These are phyloP conservation scores for Ustilago bromivora DNA, from an alignment of 1,284 basidiomycete genomes.

Conservation along the genomic window DNA sequence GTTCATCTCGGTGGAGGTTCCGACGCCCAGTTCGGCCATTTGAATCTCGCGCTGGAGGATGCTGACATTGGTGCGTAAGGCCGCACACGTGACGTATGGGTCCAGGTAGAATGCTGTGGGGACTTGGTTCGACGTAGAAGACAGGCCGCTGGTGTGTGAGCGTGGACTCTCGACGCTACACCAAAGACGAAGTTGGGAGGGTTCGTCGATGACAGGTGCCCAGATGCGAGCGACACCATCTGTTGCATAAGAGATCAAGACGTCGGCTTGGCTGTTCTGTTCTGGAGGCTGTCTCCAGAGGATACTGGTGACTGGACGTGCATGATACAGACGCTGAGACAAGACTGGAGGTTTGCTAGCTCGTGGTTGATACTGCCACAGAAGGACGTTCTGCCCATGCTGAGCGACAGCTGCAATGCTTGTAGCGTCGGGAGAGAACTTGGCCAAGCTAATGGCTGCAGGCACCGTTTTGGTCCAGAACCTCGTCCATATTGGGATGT, in stretches of 20 bases:
- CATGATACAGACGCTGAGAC: constrained; percentile 47
- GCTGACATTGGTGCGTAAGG: constrained; percentile 43
- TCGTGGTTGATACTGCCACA: constrained; percentile 47
- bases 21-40: constrained; percentile 50
- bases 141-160: not conserved
- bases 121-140: not conserved
- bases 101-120: constrained; percentile 45
- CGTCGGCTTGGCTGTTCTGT: constrained; percentile 45
- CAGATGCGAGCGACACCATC: constrained; percentile 56
- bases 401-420: constrained; percentile 47
- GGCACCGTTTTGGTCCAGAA: constrained; percentile 44
- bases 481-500: constrained; percentile 45
- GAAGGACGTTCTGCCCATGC: constrained; percentile 34
- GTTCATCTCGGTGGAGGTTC: constrained; percentile 17
- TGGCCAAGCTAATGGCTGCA: constrained; percentile 29
- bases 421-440: constrained; percentile 45
- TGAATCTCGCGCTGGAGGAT: constrained; percentile 54
- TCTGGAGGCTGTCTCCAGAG: constrained; percentile 45
- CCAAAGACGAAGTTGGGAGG: constrained; percentile 53
- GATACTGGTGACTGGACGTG: constrained; percentile 28
- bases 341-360: constrained; percentile 21
- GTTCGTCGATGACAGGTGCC: constrained; percentile 61
- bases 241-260: constrained; percentile 42
- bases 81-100: constrained; percentile 27
- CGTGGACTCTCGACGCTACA: constrained; percentile 35